These are phyloP conservation scores for Cucurbita pepo DNA, from an alignment of 306 rosid species.

Conservation along the genomic window DNA sequence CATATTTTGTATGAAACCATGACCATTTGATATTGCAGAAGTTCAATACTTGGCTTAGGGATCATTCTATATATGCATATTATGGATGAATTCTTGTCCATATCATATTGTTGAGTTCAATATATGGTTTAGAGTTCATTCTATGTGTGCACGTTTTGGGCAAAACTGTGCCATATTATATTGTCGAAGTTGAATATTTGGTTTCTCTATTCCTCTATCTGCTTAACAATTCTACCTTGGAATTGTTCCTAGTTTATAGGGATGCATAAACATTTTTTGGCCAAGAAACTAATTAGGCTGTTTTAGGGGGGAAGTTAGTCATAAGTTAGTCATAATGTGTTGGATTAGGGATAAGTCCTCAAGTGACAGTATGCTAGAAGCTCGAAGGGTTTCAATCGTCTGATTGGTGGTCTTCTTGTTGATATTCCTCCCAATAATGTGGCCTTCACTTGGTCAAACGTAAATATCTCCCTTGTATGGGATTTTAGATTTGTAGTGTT, in stretches of 20 bases:
- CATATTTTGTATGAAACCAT: not conserved
- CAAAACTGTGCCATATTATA: not conserved
- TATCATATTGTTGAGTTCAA: not conserved
- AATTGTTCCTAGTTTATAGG: not conserved
- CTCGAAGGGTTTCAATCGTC: not conserved
- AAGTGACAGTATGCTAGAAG: not conserved
- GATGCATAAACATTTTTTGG: not conserved
- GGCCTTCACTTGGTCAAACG: not conserved
- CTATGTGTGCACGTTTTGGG: not conserved
- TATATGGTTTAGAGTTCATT: not conserved
- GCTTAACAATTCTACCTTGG: not conserved
- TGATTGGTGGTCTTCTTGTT: not conserved
- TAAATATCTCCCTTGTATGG: not conserved
- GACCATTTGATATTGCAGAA: not conserved
- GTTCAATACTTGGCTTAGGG: not conserved
- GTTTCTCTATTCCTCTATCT: not conserved
- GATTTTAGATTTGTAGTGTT: not conserved
- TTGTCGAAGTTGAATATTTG: not conserved
- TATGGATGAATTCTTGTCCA: not conserved
- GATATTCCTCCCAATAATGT: not conserved
- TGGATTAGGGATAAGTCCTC: not conserved
- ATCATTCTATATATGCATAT: not conserved
- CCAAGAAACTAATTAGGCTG: not conserved
- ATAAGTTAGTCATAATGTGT: not conserved
- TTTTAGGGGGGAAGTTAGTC: not conserved